Conservation (phyloP, 805 yeast genomes). For the Cyberlindnera meyerae region DNA sequence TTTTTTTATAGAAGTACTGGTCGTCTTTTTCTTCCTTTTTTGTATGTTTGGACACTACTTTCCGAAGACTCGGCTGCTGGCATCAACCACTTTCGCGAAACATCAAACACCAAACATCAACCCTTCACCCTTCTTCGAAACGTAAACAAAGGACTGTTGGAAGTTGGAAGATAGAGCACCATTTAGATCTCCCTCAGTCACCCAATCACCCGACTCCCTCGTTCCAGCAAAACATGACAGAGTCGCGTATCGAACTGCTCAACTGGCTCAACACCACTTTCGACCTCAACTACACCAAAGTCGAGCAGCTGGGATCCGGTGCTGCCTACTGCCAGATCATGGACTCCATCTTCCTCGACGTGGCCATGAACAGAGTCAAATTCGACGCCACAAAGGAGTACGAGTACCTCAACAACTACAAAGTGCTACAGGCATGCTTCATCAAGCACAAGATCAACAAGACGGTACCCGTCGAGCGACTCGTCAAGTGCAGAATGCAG, state of each 20-base stretch:
- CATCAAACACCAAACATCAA: no score
- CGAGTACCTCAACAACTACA: conserved; percentile 76
- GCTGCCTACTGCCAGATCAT: conserved; percentile 91
- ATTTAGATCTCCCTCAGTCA: neutral
- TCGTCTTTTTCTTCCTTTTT: no score
- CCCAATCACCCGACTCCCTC: neutral
- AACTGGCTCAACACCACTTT: conserved; percentile 79
- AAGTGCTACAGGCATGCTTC: conserved; percentile 80
- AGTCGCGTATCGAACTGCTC: conserved; percentile 78
- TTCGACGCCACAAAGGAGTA: conserved; percentile 68
- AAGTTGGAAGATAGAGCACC: no score
- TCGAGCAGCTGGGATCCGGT: conserved; percentile 94
- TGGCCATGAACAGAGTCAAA: conserved; percentile 75
- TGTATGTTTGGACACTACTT: no score
- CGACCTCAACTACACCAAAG: conserved; percentile 60
- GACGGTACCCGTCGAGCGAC: conserved; percentile 71
- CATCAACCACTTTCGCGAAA: no score
- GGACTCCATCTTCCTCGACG: conserved; percentile 78
- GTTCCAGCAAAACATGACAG: conserved; percentile 31
- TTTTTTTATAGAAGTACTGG: no score
- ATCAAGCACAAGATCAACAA: conserved; percentile 64
- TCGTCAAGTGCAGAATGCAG: conserved; percentile 85
- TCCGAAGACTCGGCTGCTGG: no score
- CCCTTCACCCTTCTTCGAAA: no score
- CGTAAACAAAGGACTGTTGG: no score